Percentiles rank a stretch among this genome's conserved stretches.
Conservation (phyloP, 345 rosid genomes). For the Fremontodendron californicum region DNA sequence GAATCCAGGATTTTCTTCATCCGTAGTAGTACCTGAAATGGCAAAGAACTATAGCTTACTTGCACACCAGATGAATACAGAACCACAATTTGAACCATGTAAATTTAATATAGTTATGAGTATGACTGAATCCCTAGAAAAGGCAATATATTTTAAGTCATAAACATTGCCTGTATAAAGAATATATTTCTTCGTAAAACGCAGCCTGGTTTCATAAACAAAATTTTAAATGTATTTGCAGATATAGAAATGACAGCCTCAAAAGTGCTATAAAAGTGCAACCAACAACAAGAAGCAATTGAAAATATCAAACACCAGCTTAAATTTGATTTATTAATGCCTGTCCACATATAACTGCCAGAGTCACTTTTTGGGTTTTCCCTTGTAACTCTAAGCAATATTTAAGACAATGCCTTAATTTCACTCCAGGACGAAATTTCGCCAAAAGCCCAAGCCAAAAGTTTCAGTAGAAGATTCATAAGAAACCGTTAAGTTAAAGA, state of each 20-base stretch:
- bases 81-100: neutral
- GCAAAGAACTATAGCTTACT: slow-evolving; percentile 15
- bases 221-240: neutral
- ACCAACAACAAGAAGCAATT: neutral
- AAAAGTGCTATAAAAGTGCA: neutral
- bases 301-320: neutral
- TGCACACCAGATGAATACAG: neutral
- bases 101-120: neutral
- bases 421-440: neutral
- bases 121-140: neutral
- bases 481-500: neutral
- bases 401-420: neutral
- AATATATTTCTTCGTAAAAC: neutral
- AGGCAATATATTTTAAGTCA: neutral
- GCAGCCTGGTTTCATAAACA: neutral
- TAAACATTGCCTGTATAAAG: neutral
- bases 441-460: neutral
- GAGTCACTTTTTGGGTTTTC: neutral
- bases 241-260: neutral
- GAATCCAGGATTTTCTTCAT: slow-evolving; percentile 48
- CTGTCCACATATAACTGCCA: neutral
- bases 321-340: neutral
- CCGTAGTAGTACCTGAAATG: slow-evolving; percentile 27
- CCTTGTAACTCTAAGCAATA: neutral
- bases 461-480: neutral